These are phyloP conservation scores for Trypanosoma caninum DNA, from an alignment of 208 protist species.

Conservation along the genomic window DNA sequence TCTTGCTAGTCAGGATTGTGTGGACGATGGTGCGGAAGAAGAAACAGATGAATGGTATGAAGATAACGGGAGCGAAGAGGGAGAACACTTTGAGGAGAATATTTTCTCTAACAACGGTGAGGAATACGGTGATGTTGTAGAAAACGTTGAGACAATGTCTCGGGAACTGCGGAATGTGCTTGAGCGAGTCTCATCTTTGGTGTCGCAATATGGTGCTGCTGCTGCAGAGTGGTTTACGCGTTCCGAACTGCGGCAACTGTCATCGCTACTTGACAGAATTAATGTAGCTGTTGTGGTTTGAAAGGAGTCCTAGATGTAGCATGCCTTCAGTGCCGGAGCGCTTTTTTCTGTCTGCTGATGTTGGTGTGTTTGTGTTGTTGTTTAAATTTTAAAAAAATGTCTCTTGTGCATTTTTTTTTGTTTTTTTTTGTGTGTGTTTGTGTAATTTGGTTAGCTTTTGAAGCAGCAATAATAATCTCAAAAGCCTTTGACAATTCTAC, in stretches of 20 bases:
- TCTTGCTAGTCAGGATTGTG: slow-evolving; percentile 8
- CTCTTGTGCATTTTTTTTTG: slow-evolving; percentile 1
- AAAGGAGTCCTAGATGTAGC: too few species aligned
- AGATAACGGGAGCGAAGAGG: slow-evolving; percentile 22
- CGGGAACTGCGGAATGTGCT: slow-evolving; percentile 8
- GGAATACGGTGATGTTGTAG: not conserved
- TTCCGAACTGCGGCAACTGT: slow-evolving; percentile 16
- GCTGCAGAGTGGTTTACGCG: slow-evolving; percentile 11
- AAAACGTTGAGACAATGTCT: not conserved
- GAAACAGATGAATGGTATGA: not conserved
- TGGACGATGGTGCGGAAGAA: slow-evolving; percentile 1
- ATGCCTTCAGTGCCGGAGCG: too few species aligned
- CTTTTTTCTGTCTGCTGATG: too few species aligned
- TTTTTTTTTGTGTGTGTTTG: too few species aligned
- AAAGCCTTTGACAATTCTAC: too few species aligned
- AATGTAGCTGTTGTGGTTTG: too few species aligned
- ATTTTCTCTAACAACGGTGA: slow-evolving; percentile 8
- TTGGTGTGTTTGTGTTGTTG: too few species aligned
- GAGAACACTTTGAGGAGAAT: slow-evolving; percentile 15
- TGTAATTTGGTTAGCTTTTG: too few species aligned
- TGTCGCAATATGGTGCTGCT: slow-evolving; percentile 7
- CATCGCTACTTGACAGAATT: not conserved
- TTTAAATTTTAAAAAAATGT: too few species aligned
- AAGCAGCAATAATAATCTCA: too few species aligned
- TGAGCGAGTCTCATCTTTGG: slow-evolving; percentile 16